Evolutionary conservation across 2,329 filamentous ascomycete species (phyloP).

Genomic region (Clonostachys byssicola): DNA sequence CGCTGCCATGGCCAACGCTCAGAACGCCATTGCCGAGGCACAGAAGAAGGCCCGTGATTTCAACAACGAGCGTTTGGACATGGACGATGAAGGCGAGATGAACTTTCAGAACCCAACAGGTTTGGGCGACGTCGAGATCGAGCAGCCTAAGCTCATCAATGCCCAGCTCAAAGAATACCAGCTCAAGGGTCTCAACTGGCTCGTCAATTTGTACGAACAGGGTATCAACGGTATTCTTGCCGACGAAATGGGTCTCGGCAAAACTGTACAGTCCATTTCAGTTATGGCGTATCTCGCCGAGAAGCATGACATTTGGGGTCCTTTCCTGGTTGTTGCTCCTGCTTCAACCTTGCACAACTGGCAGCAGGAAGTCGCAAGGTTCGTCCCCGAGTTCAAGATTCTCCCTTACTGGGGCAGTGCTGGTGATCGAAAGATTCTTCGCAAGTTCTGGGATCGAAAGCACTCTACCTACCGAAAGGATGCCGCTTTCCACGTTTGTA

Average conservation of each 20-base stretch:
- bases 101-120: constrained; percentile 99
- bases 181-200: constrained; percentile 97
- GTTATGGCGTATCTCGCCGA: constrained; percentile 99
- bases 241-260: constrained; percentile 99
- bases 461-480: constrained; percentile 93
- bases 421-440: constrained; percentile 88
- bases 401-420: constrained; percentile 97
- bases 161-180: constrained; percentile 98
- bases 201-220: constrained; percentile 98
- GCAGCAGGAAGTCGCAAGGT: constrained; percentile 96
- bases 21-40: constrained; percentile 91
- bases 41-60: constrained; percentile 91
- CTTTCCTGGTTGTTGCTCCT: constrained; percentile 93
- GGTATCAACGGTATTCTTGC: constrained; percentile 99
- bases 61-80: constrained; percentile 67
- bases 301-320: constrained; percentile 96
- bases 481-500: constrained; percentile 89
- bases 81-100: constrained; percentile 94
- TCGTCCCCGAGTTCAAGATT: constrained; percentile 92
- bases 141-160: constrained; percentile 89
- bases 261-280: constrained; percentile 97
- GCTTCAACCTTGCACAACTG: constrained; percentile 97
- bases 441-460: constrained; percentile 99
- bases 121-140: constrained; percentile 87
- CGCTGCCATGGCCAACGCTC: constrained; percentile 91